A percentile compares a stretch with the other conserved stretches of the same genome.
phyloP scores from a whole-genome alignment of 2,329 filamentous ascomycete genomes.

The Xylariaceae sp. region DNA sequence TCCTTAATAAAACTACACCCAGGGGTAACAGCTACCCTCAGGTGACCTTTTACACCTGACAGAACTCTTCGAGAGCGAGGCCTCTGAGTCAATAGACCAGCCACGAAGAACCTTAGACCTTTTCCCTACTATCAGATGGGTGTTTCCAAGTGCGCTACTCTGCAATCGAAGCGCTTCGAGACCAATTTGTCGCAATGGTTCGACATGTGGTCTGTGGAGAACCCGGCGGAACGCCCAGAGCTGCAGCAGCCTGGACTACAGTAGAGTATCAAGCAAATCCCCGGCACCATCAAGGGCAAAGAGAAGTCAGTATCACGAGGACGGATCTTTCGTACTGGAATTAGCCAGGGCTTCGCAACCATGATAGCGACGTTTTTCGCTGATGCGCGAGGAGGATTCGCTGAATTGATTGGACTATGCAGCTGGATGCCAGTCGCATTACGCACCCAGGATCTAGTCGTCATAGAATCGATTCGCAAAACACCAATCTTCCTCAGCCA shows the following conservation, averaged over 20 bases:
- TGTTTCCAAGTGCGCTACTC: conserved; percentile 37
- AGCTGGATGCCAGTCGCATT: conserved; percentile 38
- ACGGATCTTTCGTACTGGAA: conserved; percentile 42
- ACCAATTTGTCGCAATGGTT: conserved; percentile 41
- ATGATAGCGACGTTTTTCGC: conserved; percentile 28
- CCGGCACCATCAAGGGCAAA: conserved; percentile 33
- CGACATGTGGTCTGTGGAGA: conserved; percentile 58
- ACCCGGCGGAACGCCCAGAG: conserved; percentile 46
- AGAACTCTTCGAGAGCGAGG: conserved; percentile 49
- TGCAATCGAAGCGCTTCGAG: conserved; percentile 33
- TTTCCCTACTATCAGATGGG: conserved; percentile 39
- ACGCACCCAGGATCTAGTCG: neutral
- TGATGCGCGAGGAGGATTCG: conserved; percentile 23
- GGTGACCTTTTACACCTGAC: no score
- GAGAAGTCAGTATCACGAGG: conserved; percentile 28
- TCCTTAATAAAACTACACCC: no score
- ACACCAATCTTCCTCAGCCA: conserved; percentile 41
- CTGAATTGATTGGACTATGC: conserved; percentile 40
- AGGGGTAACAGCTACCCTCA: no score
- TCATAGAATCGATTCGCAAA: neutral
- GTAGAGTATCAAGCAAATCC: conserved; percentile 32
- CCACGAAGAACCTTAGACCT: conserved; percentile 34
- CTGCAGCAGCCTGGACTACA: conserved; percentile 35
- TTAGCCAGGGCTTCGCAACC: conserved; percentile 44
- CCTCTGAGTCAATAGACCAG: conserved; percentile 28